Evolutionary conservation across 176 grass and related monocot species (phyloP).

Genomic region (Ampelocalamus luodianensis): DNA sequence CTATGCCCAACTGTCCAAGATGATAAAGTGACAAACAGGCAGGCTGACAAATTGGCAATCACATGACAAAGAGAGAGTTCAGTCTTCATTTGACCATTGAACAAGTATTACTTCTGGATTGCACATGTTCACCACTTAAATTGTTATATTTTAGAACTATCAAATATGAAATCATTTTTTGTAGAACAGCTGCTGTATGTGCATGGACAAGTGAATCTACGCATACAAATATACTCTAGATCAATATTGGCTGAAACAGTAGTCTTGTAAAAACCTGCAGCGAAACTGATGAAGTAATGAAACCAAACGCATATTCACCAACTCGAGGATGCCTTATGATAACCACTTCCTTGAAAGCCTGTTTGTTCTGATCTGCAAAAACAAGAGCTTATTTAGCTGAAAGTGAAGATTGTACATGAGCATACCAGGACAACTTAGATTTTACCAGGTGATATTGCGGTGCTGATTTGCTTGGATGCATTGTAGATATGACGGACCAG

Average conservation of each 20-base stretch:
- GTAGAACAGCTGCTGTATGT: background rate
- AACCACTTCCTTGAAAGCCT: conserved; percentile 96
- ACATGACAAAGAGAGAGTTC: no score
- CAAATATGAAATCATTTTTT: no score
- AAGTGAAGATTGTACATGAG: background rate
- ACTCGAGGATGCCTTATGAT: conserved; percentile 94
- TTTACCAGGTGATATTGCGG: conserved; percentile 94
- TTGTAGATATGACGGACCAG: conserved; percentile 98
- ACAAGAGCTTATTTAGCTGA: conserved; percentile 32
- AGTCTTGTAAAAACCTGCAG: conserved; percentile 67
- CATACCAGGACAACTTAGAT: no score
- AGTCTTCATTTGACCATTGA: background rate
- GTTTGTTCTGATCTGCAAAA: conserved; percentile 91
- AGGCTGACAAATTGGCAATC: background rate
- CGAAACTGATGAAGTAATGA: conserved; percentile 90
- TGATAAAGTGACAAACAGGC: no score
- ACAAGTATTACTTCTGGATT: background rate
- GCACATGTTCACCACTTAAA: background rate
- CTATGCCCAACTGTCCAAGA: background rate
- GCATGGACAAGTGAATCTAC: background rate
- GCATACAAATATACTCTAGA: no score
- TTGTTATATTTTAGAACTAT: no score
- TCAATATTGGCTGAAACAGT: background rate
- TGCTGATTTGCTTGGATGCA: conserved; percentile 97
- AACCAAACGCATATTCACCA: conserved; percentile 97